These are phyloP conservation scores for Sphaerosporella brunnea DNA, from an alignment of 495 filamentous ascomycete species.

Conservation along the genomic window DNA sequence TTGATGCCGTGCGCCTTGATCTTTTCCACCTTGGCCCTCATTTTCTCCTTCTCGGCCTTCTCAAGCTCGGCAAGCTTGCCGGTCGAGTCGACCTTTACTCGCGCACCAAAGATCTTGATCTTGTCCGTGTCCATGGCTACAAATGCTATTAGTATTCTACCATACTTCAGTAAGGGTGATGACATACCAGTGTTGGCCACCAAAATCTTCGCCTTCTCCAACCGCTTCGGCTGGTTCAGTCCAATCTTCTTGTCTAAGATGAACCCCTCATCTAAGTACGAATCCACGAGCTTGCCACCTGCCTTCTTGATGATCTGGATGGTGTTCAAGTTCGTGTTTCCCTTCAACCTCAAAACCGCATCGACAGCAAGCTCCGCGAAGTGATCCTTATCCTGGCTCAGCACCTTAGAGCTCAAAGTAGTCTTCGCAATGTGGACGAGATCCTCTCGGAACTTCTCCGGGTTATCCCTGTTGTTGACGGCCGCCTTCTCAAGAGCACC, in stretches of 20 bases:
- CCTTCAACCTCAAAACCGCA: constrained; percentile 75
- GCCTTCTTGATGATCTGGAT: constrained; percentile 99
- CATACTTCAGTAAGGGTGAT: too few relatives aligned
- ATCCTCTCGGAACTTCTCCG: constrained; percentile 71
- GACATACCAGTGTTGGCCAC: constrained; percentile 62
- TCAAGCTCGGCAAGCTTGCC: constrained; percentile 92
- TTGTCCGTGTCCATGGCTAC: constrained; percentile 95
- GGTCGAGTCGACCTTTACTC: constrained; percentile 86
- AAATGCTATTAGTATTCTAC: constrained; percentile 9
- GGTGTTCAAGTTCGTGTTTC: constrained; percentile 85
- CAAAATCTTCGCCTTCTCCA: constrained; percentile 95
- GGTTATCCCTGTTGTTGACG: constrained; percentile 40
- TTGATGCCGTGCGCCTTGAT: constrained; percentile 99
- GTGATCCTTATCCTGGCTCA: constrained; percentile 82
- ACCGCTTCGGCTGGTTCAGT: constrained; percentile 90
- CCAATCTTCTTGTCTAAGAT: constrained; percentile 98
- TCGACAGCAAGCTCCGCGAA: constrained; percentile 85
- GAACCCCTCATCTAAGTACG: constrained; percentile 93
- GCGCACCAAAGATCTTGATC: constrained; percentile 96
- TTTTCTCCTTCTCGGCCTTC: constrained; percentile 95
- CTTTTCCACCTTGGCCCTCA: constrained; percentile 95
- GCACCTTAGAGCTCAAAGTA: constrained; percentile 94
- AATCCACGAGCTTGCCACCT: constrained; percentile 89
- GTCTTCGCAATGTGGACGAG: constrained; percentile 80
- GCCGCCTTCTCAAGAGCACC: constrained; percentile 51